Evolutionary conservation across 2,329 filamentous ascomycete genomes (phyloP), one percentile per base, ranked within the genome.

Genomic region (Arthrobotrys pseudoclavata): DNA sequence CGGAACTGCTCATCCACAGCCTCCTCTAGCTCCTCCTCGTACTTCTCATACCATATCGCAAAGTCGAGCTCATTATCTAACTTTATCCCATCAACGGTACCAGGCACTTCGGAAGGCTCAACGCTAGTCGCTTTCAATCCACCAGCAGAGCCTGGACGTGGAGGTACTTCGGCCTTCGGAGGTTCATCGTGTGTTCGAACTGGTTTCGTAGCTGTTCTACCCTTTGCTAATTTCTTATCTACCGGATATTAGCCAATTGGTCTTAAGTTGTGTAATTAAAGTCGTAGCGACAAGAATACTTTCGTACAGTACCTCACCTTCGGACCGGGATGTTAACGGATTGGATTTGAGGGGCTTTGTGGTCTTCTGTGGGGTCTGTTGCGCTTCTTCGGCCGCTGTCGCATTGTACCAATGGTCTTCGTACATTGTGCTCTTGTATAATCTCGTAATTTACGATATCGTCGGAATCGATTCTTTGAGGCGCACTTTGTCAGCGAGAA

Each of bases 1-100:
- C 91, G 86, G 83, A 97, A 97, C 83, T 95, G 90, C 80, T 92
- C 90, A 83, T 97, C 93, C 83, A 92, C 96, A 66, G 93, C 90
- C 81, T 94, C 89, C 31, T 97, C 85, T 82, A 98, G 84, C 80
- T 90, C 88, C 55, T 89, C 87, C 80, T 91, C 89, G 64, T 91
- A 83, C 22, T 84, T 84, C 79, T 86, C 84, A 82, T 90, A 90
- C 85, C 89, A 89, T 77, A 86, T 84, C 26, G 86, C 86, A 66
- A 90, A 88, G 7, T 89, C 88, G 29, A 90, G 82, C 80, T 89
- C 84, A 85, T 90, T 85, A 20, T 77, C 74, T 24, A 77, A 50
- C n/a, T 77, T 71, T 20, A 63, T 22, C 7, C 22, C 67, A 20
- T 71, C 61, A 13, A 53, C n/a, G 4, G 15, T 82, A 85, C 82